These are phyloP conservation scores for Diplogelasinospora grovesii DNA, from an alignment of 495 filamentous ascomycete species.

Conservation along the genomic window DNA sequence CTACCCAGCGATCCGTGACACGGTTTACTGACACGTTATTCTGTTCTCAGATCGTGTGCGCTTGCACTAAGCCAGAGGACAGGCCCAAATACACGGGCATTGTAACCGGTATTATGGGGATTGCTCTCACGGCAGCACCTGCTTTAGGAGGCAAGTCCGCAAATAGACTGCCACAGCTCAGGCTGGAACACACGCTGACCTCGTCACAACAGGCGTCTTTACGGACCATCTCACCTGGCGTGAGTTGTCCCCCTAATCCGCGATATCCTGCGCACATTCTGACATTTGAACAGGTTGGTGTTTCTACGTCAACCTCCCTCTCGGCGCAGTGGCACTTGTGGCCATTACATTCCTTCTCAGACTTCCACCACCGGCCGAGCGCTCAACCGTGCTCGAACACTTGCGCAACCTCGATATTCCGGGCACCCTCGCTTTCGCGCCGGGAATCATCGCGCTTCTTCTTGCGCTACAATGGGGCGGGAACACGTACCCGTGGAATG, in stretches of 20 bases:
- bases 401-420: constrained; percentile 59
- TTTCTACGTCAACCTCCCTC: constrained; percentile 62
- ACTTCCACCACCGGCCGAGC: constrained; percentile 6
- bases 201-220: too few species aligned
- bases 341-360: constrained; percentile 47
- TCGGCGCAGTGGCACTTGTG: constrained; percentile 54
- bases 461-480: constrained; percentile 79
- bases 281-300: too few species aligned
- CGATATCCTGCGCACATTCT: too few species aligned
- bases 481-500: constrained; percentile 53
- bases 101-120: constrained; percentile 45
- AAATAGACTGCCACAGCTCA: too few species aligned
- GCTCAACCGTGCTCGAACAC: constrained; percentile 29
- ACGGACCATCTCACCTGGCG: constrained; percentile 33
- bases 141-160: constrained; percentile 49
- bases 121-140: constrained; percentile 61
- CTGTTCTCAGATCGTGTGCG: too few species aligned
- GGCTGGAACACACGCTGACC: too few species aligned
- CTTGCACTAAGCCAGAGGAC: background rate
- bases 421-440: constrained; percentile 58
- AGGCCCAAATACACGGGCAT: constrained; percentile 16
- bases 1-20: too few species aligned
- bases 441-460: constrained; percentile 58
- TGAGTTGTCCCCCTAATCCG: too few species aligned
- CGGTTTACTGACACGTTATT: too few species aligned